Conservation (phyloP, 1,284 basidiomycete genomes). For the Sphaerobolus stellatus region DNA sequence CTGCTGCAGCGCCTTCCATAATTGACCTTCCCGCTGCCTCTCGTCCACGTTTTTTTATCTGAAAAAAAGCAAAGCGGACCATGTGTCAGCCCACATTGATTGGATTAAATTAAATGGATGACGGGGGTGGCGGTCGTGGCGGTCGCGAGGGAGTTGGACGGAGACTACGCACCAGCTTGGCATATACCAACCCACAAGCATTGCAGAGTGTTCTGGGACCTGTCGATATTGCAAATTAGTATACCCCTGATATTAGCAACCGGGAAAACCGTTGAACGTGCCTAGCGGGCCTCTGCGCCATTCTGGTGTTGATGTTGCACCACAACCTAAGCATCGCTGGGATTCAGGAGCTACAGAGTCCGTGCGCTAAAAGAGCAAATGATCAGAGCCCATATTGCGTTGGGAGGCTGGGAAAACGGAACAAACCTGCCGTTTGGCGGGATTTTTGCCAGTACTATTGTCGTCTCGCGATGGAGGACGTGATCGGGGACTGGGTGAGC, state of each 20-base stretch:
- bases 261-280: slow-evolving; percentile 34
- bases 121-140: not conserved
- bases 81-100: no score
- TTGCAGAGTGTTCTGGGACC: slow-evolving; percentile 75
- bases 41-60: slow-evolving; percentile 40
- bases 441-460: not conserved
- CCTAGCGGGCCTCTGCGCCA: slow-evolving; percentile 79
- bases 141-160: not conserved
- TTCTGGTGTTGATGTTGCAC: slow-evolving; percentile 80
- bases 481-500: not conserved
- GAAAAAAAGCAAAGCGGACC: slow-evolving; percentile 7
- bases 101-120: slow-evolving; percentile 9
- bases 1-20: slow-evolving; percentile 4
- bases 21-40: slow-evolving; percentile 21
- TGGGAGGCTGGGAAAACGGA: not conserved
- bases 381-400: not conserved
- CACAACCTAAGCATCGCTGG: slow-evolving; percentile 74
- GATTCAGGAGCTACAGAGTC: slow-evolving; percentile 42
- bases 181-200: slow-evolving; percentile 76
- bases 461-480: not conserved
- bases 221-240: slow-evolving; percentile 27
- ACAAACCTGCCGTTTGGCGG: slow-evolving; percentile 8
- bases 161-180: slow-evolving; percentile 56
- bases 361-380: not conserved
- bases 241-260: slow-evolving; percentile 11